Conservation (phyloP, 176 grass and related monocot genomes). For the Hordeum marinum region DNA sequence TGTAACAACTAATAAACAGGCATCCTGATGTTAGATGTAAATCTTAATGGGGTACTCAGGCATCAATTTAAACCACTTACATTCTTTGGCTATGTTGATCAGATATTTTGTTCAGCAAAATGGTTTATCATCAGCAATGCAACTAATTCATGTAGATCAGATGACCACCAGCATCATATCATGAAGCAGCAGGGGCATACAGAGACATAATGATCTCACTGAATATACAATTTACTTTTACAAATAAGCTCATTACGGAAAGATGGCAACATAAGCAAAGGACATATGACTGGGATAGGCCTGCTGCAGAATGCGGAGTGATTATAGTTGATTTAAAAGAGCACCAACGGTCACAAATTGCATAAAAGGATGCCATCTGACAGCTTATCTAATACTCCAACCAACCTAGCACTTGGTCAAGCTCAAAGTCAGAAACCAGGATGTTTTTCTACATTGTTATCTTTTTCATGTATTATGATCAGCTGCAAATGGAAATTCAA, state of each 20-base stretch:
- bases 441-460: background rate
- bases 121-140: background rate
- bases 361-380: background rate
- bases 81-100: background rate
- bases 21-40: background rate
- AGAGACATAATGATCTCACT: background rate
- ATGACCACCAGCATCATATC: background rate
- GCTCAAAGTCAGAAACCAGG: background rate
- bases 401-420: background rate
- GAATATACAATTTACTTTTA: background rate
- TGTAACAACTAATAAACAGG: background rate
- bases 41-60: background rate
- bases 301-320: background rate
- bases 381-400: background rate
- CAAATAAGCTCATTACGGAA: background rate
- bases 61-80: background rate
- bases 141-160: background rate
- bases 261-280: background rate
- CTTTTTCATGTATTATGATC: background rate
- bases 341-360: background rate
- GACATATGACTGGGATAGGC: background rate
- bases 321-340: background rate
- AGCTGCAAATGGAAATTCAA: background rate
- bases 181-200: background rate
- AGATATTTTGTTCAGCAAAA: background rate